Evolutionary conservation across 352 stramenopile genomes (phyloP).

Genomic region (Pythium angustatum): DNA sequence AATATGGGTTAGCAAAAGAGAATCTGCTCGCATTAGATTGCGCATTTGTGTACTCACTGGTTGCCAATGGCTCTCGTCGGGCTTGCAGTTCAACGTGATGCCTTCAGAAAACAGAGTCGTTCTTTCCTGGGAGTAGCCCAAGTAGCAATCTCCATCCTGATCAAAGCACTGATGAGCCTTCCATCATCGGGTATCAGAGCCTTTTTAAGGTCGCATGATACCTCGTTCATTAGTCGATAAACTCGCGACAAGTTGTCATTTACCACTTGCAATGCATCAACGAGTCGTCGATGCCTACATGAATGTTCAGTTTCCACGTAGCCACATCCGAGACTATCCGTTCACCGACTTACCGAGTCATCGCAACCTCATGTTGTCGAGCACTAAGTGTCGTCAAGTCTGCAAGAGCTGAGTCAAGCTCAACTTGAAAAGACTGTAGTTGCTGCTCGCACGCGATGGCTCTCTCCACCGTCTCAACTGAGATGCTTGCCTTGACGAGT

Average conservation of each 20-base stretch:
- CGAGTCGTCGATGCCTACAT: conserved; percentile 12
- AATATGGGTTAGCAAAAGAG: too few relatives aligned
- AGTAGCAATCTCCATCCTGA: conserved; percentile 44
- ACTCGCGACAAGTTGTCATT: conserved; percentile 32
- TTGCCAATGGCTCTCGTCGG: conserved; percentile 45
- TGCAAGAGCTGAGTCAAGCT: conserved; percentile 3
- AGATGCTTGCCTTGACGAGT: conserved; percentile 20
- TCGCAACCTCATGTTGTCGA: conserved; percentile 10
- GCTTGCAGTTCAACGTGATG: conserved; percentile 43
- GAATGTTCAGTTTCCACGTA: background rate
- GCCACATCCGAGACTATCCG: background rate
- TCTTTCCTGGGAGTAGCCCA: conserved; percentile 36
- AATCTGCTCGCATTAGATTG: too few relatives aligned
- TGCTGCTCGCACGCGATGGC: conserved; percentile 20
- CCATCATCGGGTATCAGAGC: too few relatives aligned
- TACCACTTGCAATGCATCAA: conserved; percentile 15
- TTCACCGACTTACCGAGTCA: conserved; percentile 4
- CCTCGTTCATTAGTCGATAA: conserved; percentile 34
- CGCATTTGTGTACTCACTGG: conserved; percentile 5
- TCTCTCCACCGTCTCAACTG: conserved; percentile 22
- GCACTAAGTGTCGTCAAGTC: conserved; percentile 2
- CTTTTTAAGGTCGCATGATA: too few relatives aligned
- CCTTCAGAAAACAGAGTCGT: conserved; percentile 37
- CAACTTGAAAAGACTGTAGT: background rate
- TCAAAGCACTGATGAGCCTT: too few relatives aligned